Base-by-base conservation (phyloP, 2,329 filamentous ascomycete genomes). In the Aspergillus versicolor region DNA sequence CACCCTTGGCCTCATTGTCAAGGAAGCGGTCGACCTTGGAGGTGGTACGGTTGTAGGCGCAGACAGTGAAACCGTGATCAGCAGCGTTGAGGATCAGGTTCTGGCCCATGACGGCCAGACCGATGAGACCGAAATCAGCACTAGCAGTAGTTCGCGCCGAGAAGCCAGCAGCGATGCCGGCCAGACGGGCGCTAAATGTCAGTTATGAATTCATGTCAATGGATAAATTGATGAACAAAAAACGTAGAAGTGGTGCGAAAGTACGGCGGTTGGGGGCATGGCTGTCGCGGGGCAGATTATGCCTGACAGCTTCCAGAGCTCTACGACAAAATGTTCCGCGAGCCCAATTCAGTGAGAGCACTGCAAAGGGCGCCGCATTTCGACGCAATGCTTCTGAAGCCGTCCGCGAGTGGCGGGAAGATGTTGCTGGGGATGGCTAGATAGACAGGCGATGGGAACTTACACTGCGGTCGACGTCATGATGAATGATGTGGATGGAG, bases 41-140 rank as follows among this genome's bases (percentile, higher is more conserved):
- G 70, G 97, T 91, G 70, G 94, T 99, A 80, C 94, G 90, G 89
- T 99, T 99, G 88, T 90, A 99, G 69, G 93, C 94, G 80, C 93
- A 90, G 74, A 99, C 91, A 76, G 91, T 97, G 87, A 95, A 97
- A 74, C 92, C 89, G 72, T 93, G 87, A 78, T 94, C 90, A 70
- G 90, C 90, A 81, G 88, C 90, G 79, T 94, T 94, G 74, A 94
- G 80, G 77, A 94, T 92, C 79, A 94, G 82, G 82, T 93, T 94
- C 83, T 92, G 88, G 77, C 81, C 81, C 89, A 94, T 94, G 80
- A 94, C 90, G 82, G 90, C 90, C 82, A 94, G 84, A 85, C 90
- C 90, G 77, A 94, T 93, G 75, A 94, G 89, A 84, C 90, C 90
- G 80, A 94, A 88, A 87, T 94, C 90, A 86, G 87, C 87, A 81